Evolutionary conservation across 177 flowering plant species (phyloP).

Genomic region (Vitis hybrid): DNA sequence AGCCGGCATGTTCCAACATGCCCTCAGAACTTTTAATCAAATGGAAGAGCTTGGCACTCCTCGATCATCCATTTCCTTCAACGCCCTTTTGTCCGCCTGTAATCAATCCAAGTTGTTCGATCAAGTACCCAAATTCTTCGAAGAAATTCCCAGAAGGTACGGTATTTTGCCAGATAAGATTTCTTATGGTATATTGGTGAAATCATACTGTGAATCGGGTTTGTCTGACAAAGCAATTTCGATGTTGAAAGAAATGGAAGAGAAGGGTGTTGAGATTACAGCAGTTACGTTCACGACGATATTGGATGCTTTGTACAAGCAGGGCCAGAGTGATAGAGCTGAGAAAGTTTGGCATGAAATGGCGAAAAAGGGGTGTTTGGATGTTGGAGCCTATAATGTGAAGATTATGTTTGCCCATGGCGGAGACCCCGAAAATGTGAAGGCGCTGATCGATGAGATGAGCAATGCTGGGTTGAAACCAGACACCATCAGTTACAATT

Average conservation of each 20-base stretch:
- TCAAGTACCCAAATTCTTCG: slow-evolving; percentile 48
- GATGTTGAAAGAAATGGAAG: slow-evolving; percentile 56
- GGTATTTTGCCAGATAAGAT: slow-evolving; percentile 51
- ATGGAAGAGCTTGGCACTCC: slow-evolving; percentile 71
- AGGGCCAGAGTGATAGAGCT: slow-evolving; percentile 49
- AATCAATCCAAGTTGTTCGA: slow-evolving; percentile 40
- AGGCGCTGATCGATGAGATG: slow-evolving; percentile 73
- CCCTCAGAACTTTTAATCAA: slow-evolving; percentile 53
- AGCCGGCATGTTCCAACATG: slow-evolving; percentile 82
- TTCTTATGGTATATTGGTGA: slow-evolving; percentile 68
- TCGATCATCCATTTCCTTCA: slow-evolving; percentile 61
- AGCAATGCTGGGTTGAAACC: slow-evolving; percentile 51
- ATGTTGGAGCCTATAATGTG: slow-evolving; percentile 72
- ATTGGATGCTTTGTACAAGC: slow-evolving; percentile 54
- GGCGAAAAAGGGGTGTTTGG: slow-evolving; percentile 56
- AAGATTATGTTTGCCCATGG: slow-evolving; percentile 41
- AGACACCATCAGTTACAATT: slow-evolving; percentile 64
- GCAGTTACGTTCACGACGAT: slow-evolving; percentile 55
- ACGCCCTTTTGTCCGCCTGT: slow-evolving; percentile 65
- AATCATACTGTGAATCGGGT: slow-evolving; percentile 58
- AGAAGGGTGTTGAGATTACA: slow-evolving; percentile 48
- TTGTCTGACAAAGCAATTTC: slow-evolving; percentile 40
- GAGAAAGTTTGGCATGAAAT: slow-evolving; percentile 66
- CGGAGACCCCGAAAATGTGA: slow-evolving; percentile 38
- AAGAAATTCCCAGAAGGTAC: slow-evolving; percentile 47